Evolutionary conservation across 345 rosid genomes (phyloP).

Genomic region (Ceriops zippeliana): DNA sequence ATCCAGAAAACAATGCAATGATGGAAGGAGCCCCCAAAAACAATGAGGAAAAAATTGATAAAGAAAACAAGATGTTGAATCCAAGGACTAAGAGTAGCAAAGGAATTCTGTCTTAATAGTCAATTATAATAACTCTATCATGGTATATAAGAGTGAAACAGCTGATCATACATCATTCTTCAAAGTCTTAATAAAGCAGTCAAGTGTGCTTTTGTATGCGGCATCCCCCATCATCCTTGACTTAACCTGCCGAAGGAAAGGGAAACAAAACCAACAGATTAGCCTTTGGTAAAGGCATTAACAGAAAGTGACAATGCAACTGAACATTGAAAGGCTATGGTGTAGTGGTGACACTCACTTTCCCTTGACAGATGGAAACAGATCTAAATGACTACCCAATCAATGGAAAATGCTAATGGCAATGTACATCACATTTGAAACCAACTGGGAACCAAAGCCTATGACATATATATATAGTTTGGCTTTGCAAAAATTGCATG

Average conservation of each 20-base stretch:
- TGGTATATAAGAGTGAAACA: not conserved
- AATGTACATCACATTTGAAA: no score
- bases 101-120: no score
- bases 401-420: not conserved
- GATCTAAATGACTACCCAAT: not conserved
- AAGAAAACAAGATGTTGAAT: no score
- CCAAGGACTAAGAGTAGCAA: no score
- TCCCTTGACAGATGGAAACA: not conserved
- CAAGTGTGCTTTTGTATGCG: constrained; percentile 82
- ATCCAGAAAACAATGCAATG: no score
- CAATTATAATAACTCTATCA: not conserved
- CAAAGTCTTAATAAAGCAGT: constrained; percentile 85
- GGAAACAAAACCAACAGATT: constrained; percentile 4
- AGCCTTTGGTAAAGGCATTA: not conserved
- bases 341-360: not conserved
- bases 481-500: not conserved
- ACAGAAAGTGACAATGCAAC: not conserved
- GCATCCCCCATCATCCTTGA: constrained; percentile 99
- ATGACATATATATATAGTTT: not conserved
- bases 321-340: not conserved
- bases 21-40: no score
- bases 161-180: constrained; percentile 65
- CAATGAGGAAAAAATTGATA: no score
- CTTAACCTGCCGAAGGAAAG: constrained; percentile 60
- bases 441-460: not conserved